Conservation (phyloP, 306 rosid genomes). For the Cajanus cajan region DNA sequence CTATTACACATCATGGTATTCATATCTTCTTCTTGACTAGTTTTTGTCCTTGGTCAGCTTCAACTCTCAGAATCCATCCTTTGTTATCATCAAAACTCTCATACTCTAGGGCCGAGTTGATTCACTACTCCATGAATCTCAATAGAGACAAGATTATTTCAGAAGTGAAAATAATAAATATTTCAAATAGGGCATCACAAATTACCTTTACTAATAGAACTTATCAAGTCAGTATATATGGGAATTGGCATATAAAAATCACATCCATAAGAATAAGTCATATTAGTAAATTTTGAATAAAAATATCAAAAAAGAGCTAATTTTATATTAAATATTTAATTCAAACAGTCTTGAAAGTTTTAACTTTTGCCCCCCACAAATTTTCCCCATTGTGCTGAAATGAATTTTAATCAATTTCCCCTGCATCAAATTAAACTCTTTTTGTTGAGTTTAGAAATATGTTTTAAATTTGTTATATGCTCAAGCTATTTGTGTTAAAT, state of each 20-base stretch:
- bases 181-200: conserved; percentile 27
- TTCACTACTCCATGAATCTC: no score
- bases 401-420: conserved; percentile 89
- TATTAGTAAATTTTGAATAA: conserved; percentile 41
- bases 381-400: conserved; percentile 69
- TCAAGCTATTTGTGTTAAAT: no score
- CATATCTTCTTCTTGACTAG: no score
- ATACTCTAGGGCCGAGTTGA: no score
- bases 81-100: no score
- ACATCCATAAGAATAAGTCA: conserved; percentile 30
- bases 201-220: conserved; percentile 91
- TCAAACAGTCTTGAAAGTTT: conserved; percentile 71
- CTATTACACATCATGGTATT: no score
- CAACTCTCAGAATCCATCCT: no score
- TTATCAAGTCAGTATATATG: conserved; percentile 36
- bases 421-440: conserved; percentile 54
- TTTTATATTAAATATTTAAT: conserved; percentile 17
- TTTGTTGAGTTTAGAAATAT: no score
- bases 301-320: conserved; percentile 21
- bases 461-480: no score
- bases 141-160: conserved; percentile 28
- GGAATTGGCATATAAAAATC: conserved; percentile 43
- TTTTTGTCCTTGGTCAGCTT: no score
- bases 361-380: conserved; percentile 79
- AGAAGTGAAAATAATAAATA: conserved; percentile 35